Evolutionary conservation across 1,139 yeast species (phyloP), one percentile per base, ranked within the genome.

Genomic region (Nakaseomyces kungkrabaensis): DNA sequence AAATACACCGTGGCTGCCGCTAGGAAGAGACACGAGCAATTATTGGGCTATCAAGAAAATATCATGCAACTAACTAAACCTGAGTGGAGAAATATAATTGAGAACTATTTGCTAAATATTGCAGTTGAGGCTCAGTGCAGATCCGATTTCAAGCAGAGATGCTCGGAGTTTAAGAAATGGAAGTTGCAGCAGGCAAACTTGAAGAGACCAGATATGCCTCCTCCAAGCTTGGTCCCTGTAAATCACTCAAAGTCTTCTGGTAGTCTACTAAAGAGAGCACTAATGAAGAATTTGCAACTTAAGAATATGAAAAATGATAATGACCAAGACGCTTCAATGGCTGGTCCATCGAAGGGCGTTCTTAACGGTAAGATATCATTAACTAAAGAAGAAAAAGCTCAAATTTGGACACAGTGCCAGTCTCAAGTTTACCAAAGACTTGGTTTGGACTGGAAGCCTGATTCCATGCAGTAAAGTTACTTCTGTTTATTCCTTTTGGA

Each of bases 91-190:
- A 79, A 81, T 60, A 74, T 82, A 31, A 78, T 82, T 53, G 88
- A 82, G 56, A 81, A 81, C 65, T 82, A 77, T 59, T 60, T 81
- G 47, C 65, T 82, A 42, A 81, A 80, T 60, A 70, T 82, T 36
- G 86, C 79, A 2, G 83, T 83, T 46, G 88, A 82, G 59, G 81
- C 82, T 10, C 86, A 82, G 60, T 81, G 85, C 57, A 72, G 85
- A 32, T 67, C 69, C 42, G 85, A 81, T 59, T 81, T 78, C 60
- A 77, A 77, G 57, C 68, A 68, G 50, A 65, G 69, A 31, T 76
- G 81, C 55, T 63, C 71, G 33, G 70, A 74, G 55, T 66, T 66
- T 54, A 72, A 73, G 57, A 73, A 68, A 55, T 67, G 68, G 60
- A 68, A 69, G 53, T 57, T 51, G 38, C 54, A 55, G 27, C 59